A percentile compares a stretch with the other conserved stretches of the same genome.
Evolutionary conservation across 768 basidiomycete species (phyloP).

Genomic region (Psilocybe subaeruginosa): DNA sequence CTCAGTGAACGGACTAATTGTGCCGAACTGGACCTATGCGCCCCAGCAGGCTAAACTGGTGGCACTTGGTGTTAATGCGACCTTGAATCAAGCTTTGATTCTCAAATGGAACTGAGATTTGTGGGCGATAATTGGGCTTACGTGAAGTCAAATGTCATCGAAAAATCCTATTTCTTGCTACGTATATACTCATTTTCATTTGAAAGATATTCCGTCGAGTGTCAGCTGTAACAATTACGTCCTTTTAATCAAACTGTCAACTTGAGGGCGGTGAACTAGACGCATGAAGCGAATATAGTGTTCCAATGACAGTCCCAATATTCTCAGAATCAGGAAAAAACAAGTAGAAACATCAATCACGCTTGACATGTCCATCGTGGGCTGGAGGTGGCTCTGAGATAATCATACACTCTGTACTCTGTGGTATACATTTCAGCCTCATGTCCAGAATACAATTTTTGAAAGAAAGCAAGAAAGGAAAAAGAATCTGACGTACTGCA

Average conservation of each 20-base stretch:
- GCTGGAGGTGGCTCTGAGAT: neutral
- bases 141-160: too few relatives aligned
- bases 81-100: slow-evolving; percentile 41
- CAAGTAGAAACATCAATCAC: neutral
- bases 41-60: slow-evolving; percentile 43
- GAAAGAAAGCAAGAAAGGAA: neutral
- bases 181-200: too few relatives aligned
- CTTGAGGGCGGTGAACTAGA: too few relatives aligned
- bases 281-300: neutral
- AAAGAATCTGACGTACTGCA: slow-evolving; percentile 39
- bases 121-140: neutral
- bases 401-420: slow-evolving; percentile 12
- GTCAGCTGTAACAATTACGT: too few relatives aligned
- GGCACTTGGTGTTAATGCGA: slow-evolving; percentile 35
- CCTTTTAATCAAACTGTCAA: too few relatives aligned
- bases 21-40: slow-evolving; percentile 43
- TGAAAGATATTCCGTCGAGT: too few relatives aligned
- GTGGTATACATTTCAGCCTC: neutral
- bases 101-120: slow-evolving; percentile 28
- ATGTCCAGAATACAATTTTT: neutral
- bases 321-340: too few relatives aligned
- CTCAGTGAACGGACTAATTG: slow-evolving; percentile 35
- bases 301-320: too few relatives aligned
- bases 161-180: too few relatives aligned
- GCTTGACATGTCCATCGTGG: neutral